phyloP scores from a whole-genome alignment of 1,139 yeast species.

The Magnusiomyces suaveolens region DNA sequence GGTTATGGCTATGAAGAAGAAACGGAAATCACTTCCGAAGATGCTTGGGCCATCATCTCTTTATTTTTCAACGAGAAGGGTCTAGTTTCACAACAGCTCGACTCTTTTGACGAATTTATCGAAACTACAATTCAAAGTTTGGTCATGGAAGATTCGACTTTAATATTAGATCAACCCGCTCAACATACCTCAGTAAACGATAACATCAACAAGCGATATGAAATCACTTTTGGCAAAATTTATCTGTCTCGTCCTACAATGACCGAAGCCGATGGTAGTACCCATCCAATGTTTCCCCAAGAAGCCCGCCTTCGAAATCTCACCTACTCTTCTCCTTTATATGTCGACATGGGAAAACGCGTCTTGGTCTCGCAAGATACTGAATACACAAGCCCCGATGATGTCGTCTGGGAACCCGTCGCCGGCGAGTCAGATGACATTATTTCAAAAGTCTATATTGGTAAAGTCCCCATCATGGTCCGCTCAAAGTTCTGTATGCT shows the following conservation, averaged over 20 bases:
- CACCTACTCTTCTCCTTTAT: conserved; percentile 91
- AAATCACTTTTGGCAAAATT: conserved; percentile 92
- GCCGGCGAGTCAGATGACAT: conserved; percentile 51
- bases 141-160: conserved; percentile 89
- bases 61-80: conserved; percentile 95
- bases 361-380: conserved; percentile 78
- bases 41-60: conserved; percentile 97
- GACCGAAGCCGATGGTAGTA: conserved; percentile 98
- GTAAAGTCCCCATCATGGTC: conserved; percentile 96
- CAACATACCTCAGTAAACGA: conserved; percentile 91
- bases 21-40: conserved; percentile 85
- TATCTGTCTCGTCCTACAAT: conserved; percentile 94
- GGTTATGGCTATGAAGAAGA: conserved; percentile 63
- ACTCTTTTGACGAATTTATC: conserved; percentile 95
- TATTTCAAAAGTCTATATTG: conserved; percentile 71
- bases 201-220: conserved; percentile 82
- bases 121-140: conserved; percentile 94
- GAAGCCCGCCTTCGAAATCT: conserved; percentile 93
- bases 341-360: conserved; percentile 90
- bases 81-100: conserved; percentile 93
- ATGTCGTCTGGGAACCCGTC: conserved; percentile 58
- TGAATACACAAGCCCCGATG: conserved; percentile 37
- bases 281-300: conserved; percentile 97
- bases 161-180: conserved; percentile 94
- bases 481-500: conserved; percentile 93